Evolutionary conservation across 768 basidiomycete species (phyloP).

Genomic region (Kwoniella sp.): DNA sequence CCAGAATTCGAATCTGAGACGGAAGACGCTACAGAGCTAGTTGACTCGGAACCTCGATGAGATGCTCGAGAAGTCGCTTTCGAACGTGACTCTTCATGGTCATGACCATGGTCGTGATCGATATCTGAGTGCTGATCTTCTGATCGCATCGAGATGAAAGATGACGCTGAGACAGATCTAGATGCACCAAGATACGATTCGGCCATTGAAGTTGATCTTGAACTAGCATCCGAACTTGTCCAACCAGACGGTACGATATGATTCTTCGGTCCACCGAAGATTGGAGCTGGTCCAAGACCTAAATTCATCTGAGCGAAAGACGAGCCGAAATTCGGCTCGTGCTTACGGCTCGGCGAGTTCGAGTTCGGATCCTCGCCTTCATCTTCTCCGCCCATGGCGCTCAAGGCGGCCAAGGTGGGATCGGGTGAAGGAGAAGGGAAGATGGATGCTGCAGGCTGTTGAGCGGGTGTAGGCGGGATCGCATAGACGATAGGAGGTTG

Average conservation of each 20-base stretch:
- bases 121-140: background rate
- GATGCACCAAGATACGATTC: conserved; percentile 7
- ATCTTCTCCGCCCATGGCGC: too few relatives aligned
- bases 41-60: conserved; percentile 32
- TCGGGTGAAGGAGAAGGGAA: background rate
- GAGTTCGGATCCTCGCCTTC: too few relatives aligned
- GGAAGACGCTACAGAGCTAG: conserved; percentile 30
- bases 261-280: background rate
- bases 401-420: too few relatives aligned
- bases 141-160: background rate
- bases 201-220: conserved; percentile 7
- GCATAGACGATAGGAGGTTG: conserved; percentile 34
- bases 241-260: conserved; percentile 13
- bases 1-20: conserved; percentile 38
- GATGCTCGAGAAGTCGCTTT: conserved; percentile 16
- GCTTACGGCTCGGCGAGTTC: too few relatives aligned
- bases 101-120: background rate
- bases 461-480: conserved; percentile 50
- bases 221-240: conserved; percentile 18
- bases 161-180: conserved; percentile 3
- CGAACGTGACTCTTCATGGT: background rate
- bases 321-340: conserved; percentile 11
- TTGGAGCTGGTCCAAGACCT: conserved; percentile 12
- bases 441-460: conserved; percentile 4
- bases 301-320: conserved; percentile 15